Percentiles rank a stretch among this genome's conserved stretches.
These are phyloP conservation scores for Cutaneotrichosporon arboriforme DNA, from an alignment of 1,284 basidiomycete species.

Conservation along the genomic window DNA sequence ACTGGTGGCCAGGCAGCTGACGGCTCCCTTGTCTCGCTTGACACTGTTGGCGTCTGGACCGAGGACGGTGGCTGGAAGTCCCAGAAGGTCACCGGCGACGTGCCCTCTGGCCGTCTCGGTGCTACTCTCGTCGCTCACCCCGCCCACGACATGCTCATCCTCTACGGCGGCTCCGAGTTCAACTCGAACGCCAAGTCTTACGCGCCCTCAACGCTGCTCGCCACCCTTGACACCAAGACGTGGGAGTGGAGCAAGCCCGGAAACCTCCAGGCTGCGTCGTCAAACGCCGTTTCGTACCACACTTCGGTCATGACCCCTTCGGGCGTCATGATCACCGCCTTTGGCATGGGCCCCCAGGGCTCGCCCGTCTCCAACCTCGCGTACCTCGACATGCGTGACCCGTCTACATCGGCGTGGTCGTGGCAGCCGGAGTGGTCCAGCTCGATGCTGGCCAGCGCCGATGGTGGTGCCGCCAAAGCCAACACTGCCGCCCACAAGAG, in stretches of 20 bases:
- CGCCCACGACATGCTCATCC: constrained; percentile 33
- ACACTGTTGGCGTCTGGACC: constrained; percentile 39
- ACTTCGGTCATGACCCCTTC: constrained; percentile 44
- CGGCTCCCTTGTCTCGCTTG: constrained; percentile 33
- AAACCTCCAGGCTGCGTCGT: constrained; percentile 38
- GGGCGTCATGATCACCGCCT: constrained; percentile 47
- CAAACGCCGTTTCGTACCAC: constrained; percentile 41
- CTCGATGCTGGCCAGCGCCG: constrained; percentile 29
- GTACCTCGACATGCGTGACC: constrained; percentile 46
- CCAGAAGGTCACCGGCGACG: constrained; percentile 34
- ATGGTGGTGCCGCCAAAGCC: constrained; percentile 5
- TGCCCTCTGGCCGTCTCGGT: constrained; percentile 41
- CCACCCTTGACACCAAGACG: constrained; percentile 43
- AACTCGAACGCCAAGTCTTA: constrained; percentile 19
- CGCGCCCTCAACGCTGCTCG: constrained; percentile 27
- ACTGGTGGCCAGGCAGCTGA: constrained; percentile 38
- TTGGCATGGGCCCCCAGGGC: constrained; percentile 35
- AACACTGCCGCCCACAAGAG: constrained; percentile 6
- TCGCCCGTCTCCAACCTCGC: constrained; percentile 31
- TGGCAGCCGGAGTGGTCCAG: constrained; percentile 43
- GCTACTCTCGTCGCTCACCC: constrained; percentile 46
- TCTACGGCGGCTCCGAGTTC: constrained; percentile 39
- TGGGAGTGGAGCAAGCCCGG: constrained; percentile 43
- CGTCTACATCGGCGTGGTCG: constrained; percentile 28
- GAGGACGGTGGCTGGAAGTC: constrained; percentile 33